Conservation (phyloP, 1,284 basidiomycete species). For the Leccinum fallax region DNA sequence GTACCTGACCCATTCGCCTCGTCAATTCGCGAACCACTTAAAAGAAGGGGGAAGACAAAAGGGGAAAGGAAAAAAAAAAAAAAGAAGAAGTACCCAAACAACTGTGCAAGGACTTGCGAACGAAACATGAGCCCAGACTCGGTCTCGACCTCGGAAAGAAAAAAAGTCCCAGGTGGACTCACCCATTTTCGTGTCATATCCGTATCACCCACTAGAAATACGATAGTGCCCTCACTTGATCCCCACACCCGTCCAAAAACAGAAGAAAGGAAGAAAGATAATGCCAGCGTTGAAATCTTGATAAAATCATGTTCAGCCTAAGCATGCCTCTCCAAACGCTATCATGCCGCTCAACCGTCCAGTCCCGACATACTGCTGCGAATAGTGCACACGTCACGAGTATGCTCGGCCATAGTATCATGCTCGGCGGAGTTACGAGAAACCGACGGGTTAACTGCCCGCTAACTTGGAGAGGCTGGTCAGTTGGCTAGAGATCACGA, state of each 20-base stretch:
- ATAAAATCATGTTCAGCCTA: not conserved
- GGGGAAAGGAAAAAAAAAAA: not conserved
- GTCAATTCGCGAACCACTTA: constrained; percentile 3
- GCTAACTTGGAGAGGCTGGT: constrained; percentile 41
- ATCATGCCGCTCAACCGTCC: constrained; percentile 44
- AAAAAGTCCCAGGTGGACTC: not conserved
- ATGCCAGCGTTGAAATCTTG: constrained; percentile 3
- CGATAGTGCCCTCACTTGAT: constrained; percentile 40
- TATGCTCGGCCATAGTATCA: constrained; percentile 51
- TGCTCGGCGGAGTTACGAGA: constrained; percentile 43
- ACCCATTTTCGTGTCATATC: constrained; percentile 42
- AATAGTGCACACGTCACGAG: constrained; percentile 53
- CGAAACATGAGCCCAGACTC: not conserved
- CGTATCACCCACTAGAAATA: constrained; percentile 55
- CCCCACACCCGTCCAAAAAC: not conserved
- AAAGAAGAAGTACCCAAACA: constrained; percentile 41
- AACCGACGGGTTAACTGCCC: constrained; percentile 45
- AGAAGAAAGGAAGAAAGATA: not conserved
- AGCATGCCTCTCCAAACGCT: not conserved
- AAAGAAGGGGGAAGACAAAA: not conserved
- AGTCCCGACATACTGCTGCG: constrained; percentile 49
- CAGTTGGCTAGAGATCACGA: constrained; percentile 44
- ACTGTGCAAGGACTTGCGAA: constrained; percentile 34
- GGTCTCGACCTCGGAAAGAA: not conserved
- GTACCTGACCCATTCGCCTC: constrained; percentile 28